Conservation (phyloP, 2,329 filamentous ascomycete species). For the Sclerotinia sclerotiorum region DNA sequence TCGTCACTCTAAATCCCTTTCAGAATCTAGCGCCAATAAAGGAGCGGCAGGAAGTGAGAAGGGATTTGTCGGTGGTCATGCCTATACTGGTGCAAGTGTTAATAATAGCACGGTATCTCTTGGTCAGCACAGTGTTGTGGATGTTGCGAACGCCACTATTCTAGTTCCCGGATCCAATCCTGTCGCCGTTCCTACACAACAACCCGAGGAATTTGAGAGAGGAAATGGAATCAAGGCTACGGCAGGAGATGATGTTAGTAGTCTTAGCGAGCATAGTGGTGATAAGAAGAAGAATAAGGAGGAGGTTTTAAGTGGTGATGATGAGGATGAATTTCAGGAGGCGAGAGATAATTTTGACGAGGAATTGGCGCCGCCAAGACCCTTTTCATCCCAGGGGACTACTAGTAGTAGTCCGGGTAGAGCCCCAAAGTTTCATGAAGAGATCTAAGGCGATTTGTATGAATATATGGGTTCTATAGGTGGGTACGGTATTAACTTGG, state of each 20-base stretch:
- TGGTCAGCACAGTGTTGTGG: constrained; percentile 10
- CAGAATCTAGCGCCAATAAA: constrained; percentile 17
- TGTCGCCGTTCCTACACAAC: neutral
- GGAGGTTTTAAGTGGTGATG: constrained; percentile 18
- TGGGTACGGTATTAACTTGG: neutral
- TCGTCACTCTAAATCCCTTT: constrained; percentile 31
- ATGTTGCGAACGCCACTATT: constrained; percentile 4
- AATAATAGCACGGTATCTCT: constrained; percentile 46
- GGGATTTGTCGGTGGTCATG: constrained; percentile 53
- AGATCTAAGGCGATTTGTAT: constrained; percentile 43
- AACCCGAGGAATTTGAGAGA: neutral
- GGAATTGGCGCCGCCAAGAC: constrained; percentile 43
- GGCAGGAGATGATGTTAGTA: constrained; percentile 6
- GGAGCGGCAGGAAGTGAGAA: constrained; percentile 31
- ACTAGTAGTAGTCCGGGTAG: constrained; percentile 54
- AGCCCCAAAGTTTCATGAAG: constrained; percentile 60
- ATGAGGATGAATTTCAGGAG: constrained; percentile 53
- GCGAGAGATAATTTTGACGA: constrained; percentile 48
- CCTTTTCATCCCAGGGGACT: constrained; percentile 27
- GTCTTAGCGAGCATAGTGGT: neutral
- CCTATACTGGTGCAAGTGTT: constrained; percentile 46
- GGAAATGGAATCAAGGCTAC: neutral
- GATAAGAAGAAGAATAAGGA: neutral
- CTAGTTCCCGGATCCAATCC: neutral
- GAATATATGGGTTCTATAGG: neutral